These are phyloP conservation scores for Aspergillus sp. DNA, from an alignment of 2,329 filamentous ascomycete species.

Conservation along the genomic window DNA sequence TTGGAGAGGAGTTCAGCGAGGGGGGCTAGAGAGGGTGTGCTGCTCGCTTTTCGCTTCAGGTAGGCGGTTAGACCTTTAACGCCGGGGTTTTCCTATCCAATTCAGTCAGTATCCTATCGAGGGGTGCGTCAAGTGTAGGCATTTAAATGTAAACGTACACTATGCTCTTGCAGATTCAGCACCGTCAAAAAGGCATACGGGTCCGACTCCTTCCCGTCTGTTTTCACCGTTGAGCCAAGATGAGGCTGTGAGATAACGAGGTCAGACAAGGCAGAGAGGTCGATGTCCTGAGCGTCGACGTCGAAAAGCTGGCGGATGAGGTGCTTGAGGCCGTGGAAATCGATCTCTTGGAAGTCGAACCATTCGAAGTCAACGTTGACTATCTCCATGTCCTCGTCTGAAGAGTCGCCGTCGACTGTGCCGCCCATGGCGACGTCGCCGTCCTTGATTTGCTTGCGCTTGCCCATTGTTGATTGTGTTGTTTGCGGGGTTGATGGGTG, in stretches of 20 bases:
- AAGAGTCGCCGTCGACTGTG: slow-evolving; percentile 34
- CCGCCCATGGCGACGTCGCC: slow-evolving; percentile 46
- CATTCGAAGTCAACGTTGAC: slow-evolving; percentile 97
- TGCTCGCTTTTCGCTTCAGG: slow-evolving; percentile 56
- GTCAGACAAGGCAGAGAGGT: slow-evolving; percentile 83
- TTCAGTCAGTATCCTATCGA: neutral
- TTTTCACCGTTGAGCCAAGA: slow-evolving; percentile 92
- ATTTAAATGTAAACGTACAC: slow-evolving; percentile 34
- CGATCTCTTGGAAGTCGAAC: slow-evolving; percentile 91
- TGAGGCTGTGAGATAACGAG: slow-evolving; percentile 82
- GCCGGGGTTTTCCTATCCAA: slow-evolving; percentile 61
- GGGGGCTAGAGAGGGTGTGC: slow-evolving; percentile 56
- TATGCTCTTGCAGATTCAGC: slow-evolving; percentile 77
- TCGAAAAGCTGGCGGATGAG: slow-evolving; percentile 91
- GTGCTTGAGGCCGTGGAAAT: slow-evolving; percentile 92
- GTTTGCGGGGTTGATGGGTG: slow-evolving; percentile 12
- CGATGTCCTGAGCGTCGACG: slow-evolving; percentile 78
- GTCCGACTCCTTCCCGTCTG: slow-evolving; percentile 90
- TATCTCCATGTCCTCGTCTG: slow-evolving; percentile 74
- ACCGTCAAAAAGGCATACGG: slow-evolving; percentile 90
- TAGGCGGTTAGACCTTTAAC: slow-evolving; percentile 72
- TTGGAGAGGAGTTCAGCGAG: slow-evolving; percentile 60
- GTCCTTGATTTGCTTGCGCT: slow-evolving; percentile 51
- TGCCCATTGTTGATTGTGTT: slow-evolving; percentile 45
- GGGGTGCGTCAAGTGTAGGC: too few relatives aligned